Percentiles rank a stretch among this genome's conserved stretches.
Conservation (phyloP, 176 grass and related monocot species). For the Oryza officinalis region DNA sequence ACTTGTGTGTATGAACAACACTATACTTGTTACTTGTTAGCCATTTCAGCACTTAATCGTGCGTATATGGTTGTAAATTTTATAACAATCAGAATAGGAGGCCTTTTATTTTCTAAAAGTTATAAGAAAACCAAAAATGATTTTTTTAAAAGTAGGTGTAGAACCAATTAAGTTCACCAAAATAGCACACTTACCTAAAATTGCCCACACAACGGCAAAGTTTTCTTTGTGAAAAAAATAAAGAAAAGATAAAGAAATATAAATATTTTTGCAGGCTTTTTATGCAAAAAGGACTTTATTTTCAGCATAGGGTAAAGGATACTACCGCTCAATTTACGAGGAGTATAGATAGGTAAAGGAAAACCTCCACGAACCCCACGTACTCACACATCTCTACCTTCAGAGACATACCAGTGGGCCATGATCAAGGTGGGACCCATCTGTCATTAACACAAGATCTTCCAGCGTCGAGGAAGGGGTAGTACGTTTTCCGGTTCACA, state of each 20-base stretch:
- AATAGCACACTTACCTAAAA: too few species aligned
- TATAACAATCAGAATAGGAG: too few species aligned
- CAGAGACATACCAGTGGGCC: not conserved
- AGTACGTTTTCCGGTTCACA: not conserved
- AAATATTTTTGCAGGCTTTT: not conserved
- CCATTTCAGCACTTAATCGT: too few species aligned
- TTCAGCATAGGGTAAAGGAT: not conserved
- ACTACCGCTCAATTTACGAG: slow-evolving; percentile 1
- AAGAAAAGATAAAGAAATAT: not conserved
- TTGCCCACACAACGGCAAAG: too few species aligned
- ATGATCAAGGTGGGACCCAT: not conserved
- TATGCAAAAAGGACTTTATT: not conserved
- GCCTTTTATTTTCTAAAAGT: too few species aligned
- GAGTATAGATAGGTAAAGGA: not conserved
- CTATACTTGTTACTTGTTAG: too few species aligned
- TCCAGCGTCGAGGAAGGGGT: fast-evolving
- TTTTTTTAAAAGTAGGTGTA: too few species aligned
- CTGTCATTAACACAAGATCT: not conserved
- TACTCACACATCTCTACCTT: not conserved
- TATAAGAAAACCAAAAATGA: too few species aligned
- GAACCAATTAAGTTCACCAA: too few species aligned
- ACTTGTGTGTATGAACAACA: too few species aligned
- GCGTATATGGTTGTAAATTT: too few species aligned
- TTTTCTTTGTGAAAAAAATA: not conserved
- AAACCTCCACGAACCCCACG: not conserved